Evolutionary conservation across 2,329 filamentous ascomycete genomes (phyloP).

Genomic region (Trichoderma harzianum): DNA sequence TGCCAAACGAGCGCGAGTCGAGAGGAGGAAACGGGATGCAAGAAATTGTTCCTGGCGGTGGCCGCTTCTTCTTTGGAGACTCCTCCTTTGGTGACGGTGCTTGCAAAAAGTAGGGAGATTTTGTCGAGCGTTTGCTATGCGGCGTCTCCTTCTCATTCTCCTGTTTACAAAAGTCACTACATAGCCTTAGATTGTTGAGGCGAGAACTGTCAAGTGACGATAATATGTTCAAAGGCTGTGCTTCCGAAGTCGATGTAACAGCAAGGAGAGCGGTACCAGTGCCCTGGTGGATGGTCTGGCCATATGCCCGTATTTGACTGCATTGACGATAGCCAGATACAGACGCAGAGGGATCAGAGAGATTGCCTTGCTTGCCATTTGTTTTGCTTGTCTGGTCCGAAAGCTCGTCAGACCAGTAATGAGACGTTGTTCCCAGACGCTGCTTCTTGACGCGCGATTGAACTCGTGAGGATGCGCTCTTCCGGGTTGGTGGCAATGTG

Average conservation of each 20-base stretch:
- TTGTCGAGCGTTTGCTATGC: slow-evolving; percentile 18
- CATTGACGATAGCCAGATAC: too few relatives aligned
- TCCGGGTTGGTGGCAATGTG: neutral
- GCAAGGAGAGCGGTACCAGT: too few relatives aligned
- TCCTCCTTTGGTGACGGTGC: slow-evolving; percentile 20
- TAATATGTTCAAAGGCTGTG: neutral
- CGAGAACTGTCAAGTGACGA: neutral
- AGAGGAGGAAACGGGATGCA: slow-evolving; percentile 66
- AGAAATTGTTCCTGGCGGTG: slow-evolving; percentile 47
- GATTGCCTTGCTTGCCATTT: neutral
- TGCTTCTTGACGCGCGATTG: slow-evolving; percentile 6
- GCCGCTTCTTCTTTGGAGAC: slow-evolving; percentile 29
- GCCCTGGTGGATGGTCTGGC: neutral
- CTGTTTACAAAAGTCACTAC: neutral
- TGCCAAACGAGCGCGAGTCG: slow-evolving; percentile 61
- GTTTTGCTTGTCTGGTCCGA: neutral
- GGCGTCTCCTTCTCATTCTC: neutral
- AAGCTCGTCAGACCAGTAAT: slow-evolving; percentile 28
- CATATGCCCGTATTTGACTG: too few relatives aligned
- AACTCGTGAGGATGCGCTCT: neutral
- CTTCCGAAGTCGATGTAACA: neutral
- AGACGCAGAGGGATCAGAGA: too few relatives aligned
- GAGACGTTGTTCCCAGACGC: slow-evolving; percentile 23
- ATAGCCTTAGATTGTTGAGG: neutral
- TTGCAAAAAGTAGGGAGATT: slow-evolving; percentile 35